phyloP scores from a whole-genome alignment of 257 asterid species.

The Leptodermis oblonga region DNA sequence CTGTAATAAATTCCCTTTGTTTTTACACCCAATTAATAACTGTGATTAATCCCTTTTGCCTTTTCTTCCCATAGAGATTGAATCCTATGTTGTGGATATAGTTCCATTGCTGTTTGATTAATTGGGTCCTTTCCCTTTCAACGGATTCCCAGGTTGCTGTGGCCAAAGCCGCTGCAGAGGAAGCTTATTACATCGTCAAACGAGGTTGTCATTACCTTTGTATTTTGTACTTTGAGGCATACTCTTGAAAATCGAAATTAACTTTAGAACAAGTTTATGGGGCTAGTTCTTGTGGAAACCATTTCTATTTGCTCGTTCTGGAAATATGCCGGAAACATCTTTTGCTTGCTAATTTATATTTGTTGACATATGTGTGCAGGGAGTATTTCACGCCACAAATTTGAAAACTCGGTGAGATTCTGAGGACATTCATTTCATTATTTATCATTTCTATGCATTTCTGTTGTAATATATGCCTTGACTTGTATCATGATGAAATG shows the following conservation, averaged over 20 bases:
- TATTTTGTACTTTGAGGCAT: not conserved
- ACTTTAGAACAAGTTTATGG: not conserved
- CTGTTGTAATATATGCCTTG: not conserved
- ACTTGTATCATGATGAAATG: not conserved
- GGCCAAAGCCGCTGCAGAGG: slow-evolving; percentile 67
- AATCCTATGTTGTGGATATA: not conserved
- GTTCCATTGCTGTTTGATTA: not conserved
- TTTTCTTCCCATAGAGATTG: not conserved
- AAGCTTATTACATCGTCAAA: slow-evolving; percentile 44
- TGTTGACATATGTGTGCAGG: slow-evolving; percentile 46
- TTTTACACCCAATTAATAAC: not conserved
- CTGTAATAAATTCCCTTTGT: slow-evolving; percentile 25
- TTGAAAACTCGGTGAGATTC: slow-evolving; percentile 69
- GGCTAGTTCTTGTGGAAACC: not conserved
- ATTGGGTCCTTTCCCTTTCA: not conserved
- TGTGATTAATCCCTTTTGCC: too few relatives aligned
- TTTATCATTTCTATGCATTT: not conserved
- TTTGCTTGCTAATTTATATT: not conserved
- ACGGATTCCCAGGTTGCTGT: slow-evolving; percentile 61
- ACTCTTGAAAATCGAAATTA: not conserved
- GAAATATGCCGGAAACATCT: not conserved
- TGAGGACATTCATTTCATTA: not conserved
- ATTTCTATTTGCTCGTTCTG: not conserved
- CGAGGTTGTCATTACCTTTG: slow-evolving; percentile 39
- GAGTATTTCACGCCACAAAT: slow-evolving; percentile 41